Base-by-base conservation (phyloP, 2,329 filamentous ascomycete genomes). In the Colletotrichum abscissum region DNA sequence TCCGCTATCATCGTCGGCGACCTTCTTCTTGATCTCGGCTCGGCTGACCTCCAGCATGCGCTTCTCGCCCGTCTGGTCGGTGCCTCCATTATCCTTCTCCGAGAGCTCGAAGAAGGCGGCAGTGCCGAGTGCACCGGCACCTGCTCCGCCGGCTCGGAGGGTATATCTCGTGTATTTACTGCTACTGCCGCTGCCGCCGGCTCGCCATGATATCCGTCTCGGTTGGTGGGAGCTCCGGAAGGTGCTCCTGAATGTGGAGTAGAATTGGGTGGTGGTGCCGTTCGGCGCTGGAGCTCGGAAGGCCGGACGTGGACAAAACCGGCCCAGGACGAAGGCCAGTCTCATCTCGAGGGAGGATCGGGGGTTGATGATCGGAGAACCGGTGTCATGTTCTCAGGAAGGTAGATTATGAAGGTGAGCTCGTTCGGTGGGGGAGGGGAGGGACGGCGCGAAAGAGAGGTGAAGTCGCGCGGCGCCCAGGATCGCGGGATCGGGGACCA, bases 41-140 rank as follows among this genome's bases (percentile, higher is more conserved):
- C 94, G 87, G 49, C 95, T 98, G 2, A 88, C 91, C 80, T 95
- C 90, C 16, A 98, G 89, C 96, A 98, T 98, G 76, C 94, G 93
- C 82, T 89, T 89, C 84, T 98, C 95, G 30, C 91, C 90, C 3
- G 95, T 98, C 79, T 93, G 81, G 22, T 86, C 81, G 4, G 83
- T 81, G 55, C 82, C 84, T 49, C 76, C 81, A 75, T 90, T 88
- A 55, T 90, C 87, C 73, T 87, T 81, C 77, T 91, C 87, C 4
- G 90, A 89, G 7, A 92, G 81, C 76, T 88, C 84, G 56, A 92
- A 84, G 79, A 92, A 92, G 1, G 86, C 86, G 0, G 87, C 86
- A 0, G 90, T 89, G 8, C 86, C 90, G 11, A 92, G 80, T 0
- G 83, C 81, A 0, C 82, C 81, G 5, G 80, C 83, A 1, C 82